Evolutionary conservation across 2,329 filamentous ascomycete species (phyloP).

Genomic region (Cercospora canescens): DNA sequence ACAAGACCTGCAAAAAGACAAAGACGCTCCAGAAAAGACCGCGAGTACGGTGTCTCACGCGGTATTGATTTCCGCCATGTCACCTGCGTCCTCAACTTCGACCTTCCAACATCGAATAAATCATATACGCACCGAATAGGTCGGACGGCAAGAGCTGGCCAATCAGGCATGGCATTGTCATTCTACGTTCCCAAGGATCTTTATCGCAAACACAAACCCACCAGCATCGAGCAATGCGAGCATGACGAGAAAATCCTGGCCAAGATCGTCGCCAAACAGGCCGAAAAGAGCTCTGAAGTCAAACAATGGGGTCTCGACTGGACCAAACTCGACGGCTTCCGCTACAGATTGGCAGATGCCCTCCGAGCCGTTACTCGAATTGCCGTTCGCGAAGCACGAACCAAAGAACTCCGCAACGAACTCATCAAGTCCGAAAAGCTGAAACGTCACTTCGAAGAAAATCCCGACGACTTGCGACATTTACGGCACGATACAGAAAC

Average conservation of each 20-base stretch:
- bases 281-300: slow-evolving; percentile 75
- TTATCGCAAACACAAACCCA: slow-evolving; percentile 88
- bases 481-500: slow-evolving; percentile 88
- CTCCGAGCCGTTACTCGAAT: slow-evolving; percentile 86
- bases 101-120: slow-evolving; percentile 82
- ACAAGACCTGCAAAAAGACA: slow-evolving; percentile 56
- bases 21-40: slow-evolving; percentile 65
- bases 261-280: slow-evolving; percentile 77
- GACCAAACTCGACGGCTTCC: slow-evolving; percentile 88
- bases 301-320: slow-evolving; percentile 94
- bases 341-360: slow-evolving; percentile 92
- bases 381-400: slow-evolving; percentile 84
- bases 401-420: slow-evolving; percentile 83
- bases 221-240: slow-evolving; percentile 70
- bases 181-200: slow-evolving; percentile 83
- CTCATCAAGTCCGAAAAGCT: slow-evolving; percentile 92
- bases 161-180: slow-evolving; percentile 91
- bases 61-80: slow-evolving; percentile 98
- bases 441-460: slow-evolving; percentile 94
- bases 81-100: slow-evolving; percentile 93
- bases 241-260: slow-evolving; percentile 82
- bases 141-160: slow-evolving; percentile 85
- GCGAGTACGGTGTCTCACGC: slow-evolving; percentile 92
- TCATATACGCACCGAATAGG: slow-evolving; percentile 98
- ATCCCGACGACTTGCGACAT: slow-evolving; percentile 83